A percentile compares a stretch with the other conserved stretches of the same genome.
phyloP scores from a whole-genome alignment of 2,329 filamentous ascomycete genomes.

The Fusarium liriodendri region DNA sequence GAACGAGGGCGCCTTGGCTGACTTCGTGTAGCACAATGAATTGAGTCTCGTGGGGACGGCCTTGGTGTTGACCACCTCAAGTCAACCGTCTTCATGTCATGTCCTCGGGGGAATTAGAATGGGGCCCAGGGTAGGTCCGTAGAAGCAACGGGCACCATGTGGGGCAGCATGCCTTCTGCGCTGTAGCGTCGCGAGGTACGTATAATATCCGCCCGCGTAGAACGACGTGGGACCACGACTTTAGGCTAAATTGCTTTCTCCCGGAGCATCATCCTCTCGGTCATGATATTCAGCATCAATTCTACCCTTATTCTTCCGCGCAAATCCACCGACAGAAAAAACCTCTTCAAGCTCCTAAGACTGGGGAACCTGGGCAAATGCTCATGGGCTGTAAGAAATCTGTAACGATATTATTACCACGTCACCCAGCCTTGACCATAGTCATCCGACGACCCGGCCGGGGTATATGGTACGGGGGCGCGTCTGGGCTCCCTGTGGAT shows the following conservation, averaged over 20 bases:
- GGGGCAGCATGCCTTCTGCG: conserved; percentile 16
- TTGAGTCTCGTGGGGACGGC: neutral
- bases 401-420: conserved; percentile 8
- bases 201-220: conserved; percentile 35
- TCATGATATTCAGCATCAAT: conserved; percentile 27
- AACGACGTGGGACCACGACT: conserved; percentile 23
- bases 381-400: conserved; percentile 15
- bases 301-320: conserved; percentile 19
- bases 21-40: conserved; percentile 12
- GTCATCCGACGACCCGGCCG: conserved; percentile 23
- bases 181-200: conserved; percentile 16
- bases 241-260: conserved; percentile 42
- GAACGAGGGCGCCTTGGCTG: neutral
- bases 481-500: neutral
- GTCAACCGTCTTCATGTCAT: conserved; percentile 2
- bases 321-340: conserved; percentile 18
- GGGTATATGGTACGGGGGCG: conserved; percentile 2
- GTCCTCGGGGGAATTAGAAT: conserved; percentile 27
- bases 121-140: conserved; percentile 1
- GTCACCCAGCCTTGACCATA: conserved; percentile 17
- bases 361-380: conserved; percentile 26
- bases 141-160: neutral
- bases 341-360: neutral
- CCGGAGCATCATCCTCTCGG: conserved; percentile 13
- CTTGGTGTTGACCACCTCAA: conserved; percentile 20